Evolutionary conservation across 2,329 filamentous ascomycete species (phyloP).

Genomic region (Fusarium brevicatenulatum): DNA sequence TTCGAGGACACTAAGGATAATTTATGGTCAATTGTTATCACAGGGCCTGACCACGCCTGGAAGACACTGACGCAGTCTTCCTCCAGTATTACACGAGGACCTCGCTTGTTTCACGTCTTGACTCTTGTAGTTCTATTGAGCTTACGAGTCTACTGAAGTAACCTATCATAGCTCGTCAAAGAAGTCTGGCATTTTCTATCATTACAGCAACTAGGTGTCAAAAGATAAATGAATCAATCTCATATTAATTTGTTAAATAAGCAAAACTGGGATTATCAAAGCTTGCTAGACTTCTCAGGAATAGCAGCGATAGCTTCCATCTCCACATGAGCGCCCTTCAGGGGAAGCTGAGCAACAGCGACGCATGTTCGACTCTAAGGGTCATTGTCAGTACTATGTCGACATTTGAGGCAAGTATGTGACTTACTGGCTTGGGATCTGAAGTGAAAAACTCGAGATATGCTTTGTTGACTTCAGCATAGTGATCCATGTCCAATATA

Average conservation of each 20-base stretch:
- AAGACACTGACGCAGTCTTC: background rate
- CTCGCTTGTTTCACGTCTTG: no score
- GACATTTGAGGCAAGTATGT: fast-evolving
- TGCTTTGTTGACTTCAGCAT: background rate
- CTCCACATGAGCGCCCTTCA: background rate
- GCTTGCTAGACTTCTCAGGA: background rate
- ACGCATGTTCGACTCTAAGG: background rate
- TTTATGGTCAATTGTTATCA: background rate
- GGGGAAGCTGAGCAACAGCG: background rate
- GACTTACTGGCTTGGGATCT: background rate
- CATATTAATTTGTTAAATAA: no score
- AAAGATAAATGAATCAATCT: no score
- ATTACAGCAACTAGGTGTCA: no score
- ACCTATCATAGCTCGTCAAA: no score
- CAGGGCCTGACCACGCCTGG: background rate
- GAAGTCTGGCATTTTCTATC: no score
- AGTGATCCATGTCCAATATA: background rate
- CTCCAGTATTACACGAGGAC: background rate
- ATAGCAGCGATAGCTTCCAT: slow-evolving; percentile 2
- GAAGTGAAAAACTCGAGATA: background rate
- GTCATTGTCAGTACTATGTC: background rate
- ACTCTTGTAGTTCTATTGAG: no score
- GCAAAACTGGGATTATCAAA: background rate
- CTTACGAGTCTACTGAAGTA: no score
- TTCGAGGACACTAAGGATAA: background rate